Conservation (phyloP, 108 stramenopile species). For the Skeletonema grethae region DNA sequence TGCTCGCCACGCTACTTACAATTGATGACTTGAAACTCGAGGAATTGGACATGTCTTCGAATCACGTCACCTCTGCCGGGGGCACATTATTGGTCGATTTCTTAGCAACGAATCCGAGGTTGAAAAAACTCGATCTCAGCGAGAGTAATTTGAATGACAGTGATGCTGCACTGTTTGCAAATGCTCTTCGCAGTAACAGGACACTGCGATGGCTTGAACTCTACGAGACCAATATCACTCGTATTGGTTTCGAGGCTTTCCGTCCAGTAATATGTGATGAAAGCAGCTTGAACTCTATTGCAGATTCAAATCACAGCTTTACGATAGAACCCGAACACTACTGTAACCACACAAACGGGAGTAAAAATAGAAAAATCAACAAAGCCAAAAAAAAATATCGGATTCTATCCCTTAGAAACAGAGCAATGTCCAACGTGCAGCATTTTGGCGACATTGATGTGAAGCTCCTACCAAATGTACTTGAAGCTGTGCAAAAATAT, state of each 20-base stretch:
- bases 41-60: not conserved
- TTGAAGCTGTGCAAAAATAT: not conserved
- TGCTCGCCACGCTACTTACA: not conserved
- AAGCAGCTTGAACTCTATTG: not conserved
- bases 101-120: not conserved
- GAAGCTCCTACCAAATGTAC: not conserved
- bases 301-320: constrained; percentile 1
- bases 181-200: constrained; percentile 1
- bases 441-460: constrained; percentile 6
- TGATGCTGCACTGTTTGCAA: not conserved
- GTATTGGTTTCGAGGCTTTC: not conserved
- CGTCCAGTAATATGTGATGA: not conserved
- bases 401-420: not conserved
- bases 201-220: not conserved
- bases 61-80: not conserved
- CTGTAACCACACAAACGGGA: no score
- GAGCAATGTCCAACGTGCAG: not conserved
- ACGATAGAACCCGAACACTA: no score
- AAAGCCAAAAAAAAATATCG: not conserved
- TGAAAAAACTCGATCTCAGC: not conserved
- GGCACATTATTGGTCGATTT: not conserved
- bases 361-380: not conserved
- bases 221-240: not conserved
- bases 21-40: not conserved
- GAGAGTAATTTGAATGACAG: not conserved